These are phyloP conservation scores for Lophium mytilinum DNA, from an alignment of 495 filamentous ascomycete species.

Conservation along the genomic window DNA sequence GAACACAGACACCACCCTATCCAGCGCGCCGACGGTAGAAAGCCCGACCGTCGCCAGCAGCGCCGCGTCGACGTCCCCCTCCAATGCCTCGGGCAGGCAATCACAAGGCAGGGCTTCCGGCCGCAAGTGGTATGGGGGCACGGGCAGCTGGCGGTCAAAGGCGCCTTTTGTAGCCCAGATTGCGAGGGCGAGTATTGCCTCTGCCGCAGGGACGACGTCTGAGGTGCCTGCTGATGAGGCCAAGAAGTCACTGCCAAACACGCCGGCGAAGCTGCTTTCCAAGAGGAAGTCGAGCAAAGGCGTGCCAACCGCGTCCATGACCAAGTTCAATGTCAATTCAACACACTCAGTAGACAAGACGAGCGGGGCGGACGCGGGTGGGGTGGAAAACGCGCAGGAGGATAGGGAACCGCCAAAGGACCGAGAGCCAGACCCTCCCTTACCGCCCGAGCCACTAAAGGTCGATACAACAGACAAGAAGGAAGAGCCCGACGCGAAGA, in stretches of 20 bases:
- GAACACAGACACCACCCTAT: background rate
- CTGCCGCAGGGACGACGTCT: conserved; percentile 28
- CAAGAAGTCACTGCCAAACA: conserved; percentile 9
- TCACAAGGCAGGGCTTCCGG: conserved; percentile 15
- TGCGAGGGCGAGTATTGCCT: conserved; percentile 30
- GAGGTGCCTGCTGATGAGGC: conserved; percentile 20
- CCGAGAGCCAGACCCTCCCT: conserved; percentile 17
- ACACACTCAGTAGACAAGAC: conserved; percentile 13
- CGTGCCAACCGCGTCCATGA: conserved; percentile 28
- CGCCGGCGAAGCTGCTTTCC: conserved; percentile 21
- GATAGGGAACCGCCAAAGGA: background rate
- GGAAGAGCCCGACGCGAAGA: conserved; percentile 1
- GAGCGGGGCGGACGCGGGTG: background rate
- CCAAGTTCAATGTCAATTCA: conserved; percentile 31
- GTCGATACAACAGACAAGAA: background rate
- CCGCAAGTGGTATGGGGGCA: conserved; percentile 26
- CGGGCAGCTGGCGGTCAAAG: conserved; percentile 33
- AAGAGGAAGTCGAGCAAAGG: conserved; percentile 33
- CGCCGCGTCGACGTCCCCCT: background rate
- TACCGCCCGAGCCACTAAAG: conserved; percentile 21
- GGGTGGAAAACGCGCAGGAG: background rate
- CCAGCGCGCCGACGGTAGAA: conserved; percentile 3
- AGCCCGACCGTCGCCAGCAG: background rate
- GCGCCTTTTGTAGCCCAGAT: conserved; percentile 29
- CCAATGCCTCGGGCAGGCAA: background rate